These are phyloP conservation scores for Pleurotus platypus DNA, from an alignment of 768 basidiomycete species.

Conservation along the genomic window DNA sequence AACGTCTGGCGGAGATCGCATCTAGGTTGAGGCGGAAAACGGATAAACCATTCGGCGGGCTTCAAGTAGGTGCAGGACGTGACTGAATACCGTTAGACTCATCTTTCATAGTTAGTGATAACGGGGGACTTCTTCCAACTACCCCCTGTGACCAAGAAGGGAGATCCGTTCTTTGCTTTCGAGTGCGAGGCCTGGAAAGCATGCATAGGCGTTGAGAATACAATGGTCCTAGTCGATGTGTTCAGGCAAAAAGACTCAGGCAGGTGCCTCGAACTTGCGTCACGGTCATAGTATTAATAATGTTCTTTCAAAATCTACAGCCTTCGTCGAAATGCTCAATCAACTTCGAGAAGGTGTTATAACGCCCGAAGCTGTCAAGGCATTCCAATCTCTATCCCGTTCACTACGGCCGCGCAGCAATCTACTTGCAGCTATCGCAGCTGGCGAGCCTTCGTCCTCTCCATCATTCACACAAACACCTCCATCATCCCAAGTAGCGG, in stretches of 20 bases:
- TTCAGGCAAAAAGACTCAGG: conserved; percentile 74
- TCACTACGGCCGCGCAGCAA: conserved; percentile 9
- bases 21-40: conserved; percentile 42
- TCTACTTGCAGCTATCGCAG: neutral
- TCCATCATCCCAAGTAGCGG: conserved; percentile 11
- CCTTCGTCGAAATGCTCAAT: conserved; percentile 72
- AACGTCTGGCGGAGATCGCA: conserved; percentile 65
- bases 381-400: conserved; percentile 12
- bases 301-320: conserved; percentile 24
- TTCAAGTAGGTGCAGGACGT: conserved; percentile 44
- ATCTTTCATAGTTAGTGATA: conserved; percentile 49
- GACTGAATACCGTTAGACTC: neutral
- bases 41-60: conserved; percentile 65
- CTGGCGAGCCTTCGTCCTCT: conserved; percentile 7
- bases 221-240: conserved; percentile 66
- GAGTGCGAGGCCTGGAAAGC: conserved; percentile 63
- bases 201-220: conserved; percentile 44
- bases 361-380: conserved; percentile 21
- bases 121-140: conserved; percentile 88
- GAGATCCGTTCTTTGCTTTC: conserved; percentile 62
- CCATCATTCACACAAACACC: conserved; percentile 8
- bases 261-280: conserved; percentile 24
- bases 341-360: conserved; percentile 61
- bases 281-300: no score
- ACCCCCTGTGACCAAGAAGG: conserved; percentile 64